Evolutionary conservation across 179 eudicot genomes (phyloP), one percentile per base, ranked within the genome.

Genomic region (Camellia oleifera): DNA sequence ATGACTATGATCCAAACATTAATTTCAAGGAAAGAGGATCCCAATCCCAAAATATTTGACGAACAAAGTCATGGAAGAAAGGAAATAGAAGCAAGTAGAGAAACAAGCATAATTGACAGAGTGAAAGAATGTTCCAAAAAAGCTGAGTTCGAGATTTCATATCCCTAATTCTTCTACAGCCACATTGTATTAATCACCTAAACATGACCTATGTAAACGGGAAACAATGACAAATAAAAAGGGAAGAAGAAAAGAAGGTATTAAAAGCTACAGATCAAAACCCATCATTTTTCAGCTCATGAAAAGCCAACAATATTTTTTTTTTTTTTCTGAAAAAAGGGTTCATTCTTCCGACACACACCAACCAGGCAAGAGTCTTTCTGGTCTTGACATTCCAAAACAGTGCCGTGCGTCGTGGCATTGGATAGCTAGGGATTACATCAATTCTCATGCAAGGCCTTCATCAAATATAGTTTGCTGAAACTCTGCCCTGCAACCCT

Each of bases 401-500:
- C 58, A 54, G 3, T 11, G 58, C 58, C 58, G 11, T 54, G 15
- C 5, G 52, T 4, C 7, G 52, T 12, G 10, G 56, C 10, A 54
- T 8, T 12, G 3, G 23, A 69, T 46, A 60, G 3, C 10, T 13
- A 17, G 48, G 52, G 11, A 81, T 44, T 40, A 13, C 62, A 7
- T 78, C 79, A 82, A 56, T 78, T 82, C 63, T 91, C 93, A 54
- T 90, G 98, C 86, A 96, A 87, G 18, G 97, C 98, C 90, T 94
- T 94, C 86, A 90, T 87, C 87, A 92, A 82, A 79, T 94, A 90
- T 50, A 96, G 82, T 80, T 84, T 87, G 78, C 93, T 88, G 83
- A 96, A 94, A 83, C 91, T 92, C 87, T 94, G 99, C 54, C 99
- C 98, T 40, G 96, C 98, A 80, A 91, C 97, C 82, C 99, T 95